Conservation (phyloP, 345 rosid genomes). For the Triadica sebifera region DNA sequence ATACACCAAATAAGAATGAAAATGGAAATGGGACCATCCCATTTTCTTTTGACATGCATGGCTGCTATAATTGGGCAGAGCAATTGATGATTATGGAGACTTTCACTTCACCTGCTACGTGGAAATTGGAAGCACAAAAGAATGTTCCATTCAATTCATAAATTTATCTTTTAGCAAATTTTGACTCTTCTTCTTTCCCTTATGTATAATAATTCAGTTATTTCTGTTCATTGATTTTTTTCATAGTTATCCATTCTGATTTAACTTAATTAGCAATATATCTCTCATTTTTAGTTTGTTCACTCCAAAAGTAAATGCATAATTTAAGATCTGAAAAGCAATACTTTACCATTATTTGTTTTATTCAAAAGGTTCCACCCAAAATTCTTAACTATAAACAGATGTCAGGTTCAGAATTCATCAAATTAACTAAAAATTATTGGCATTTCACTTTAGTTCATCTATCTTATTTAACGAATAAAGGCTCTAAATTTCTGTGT, state of each 20-base stretch:
- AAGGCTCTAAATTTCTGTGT: no score
- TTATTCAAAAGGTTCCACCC: no score
- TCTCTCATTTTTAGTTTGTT: neutral
- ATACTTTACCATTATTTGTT: no score
- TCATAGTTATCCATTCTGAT: neutral
- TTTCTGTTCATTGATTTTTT: neutral
- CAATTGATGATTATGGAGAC: constrained; percentile 2
- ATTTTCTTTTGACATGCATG: neutral
- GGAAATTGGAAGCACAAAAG: neutral
- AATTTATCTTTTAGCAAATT: neutral
- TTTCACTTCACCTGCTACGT: constrained; percentile 15
- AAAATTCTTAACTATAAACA: no score
- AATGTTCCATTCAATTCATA: neutral
- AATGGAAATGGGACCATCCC: neutral
- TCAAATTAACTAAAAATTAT: no score
- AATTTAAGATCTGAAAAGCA: neutral
- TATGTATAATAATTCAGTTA: no score
- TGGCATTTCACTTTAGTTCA: no score
- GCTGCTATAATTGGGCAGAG: neutral
- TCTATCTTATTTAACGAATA: no score
- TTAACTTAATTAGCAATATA: no score
- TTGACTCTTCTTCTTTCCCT: neutral
- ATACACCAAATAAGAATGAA: no score
- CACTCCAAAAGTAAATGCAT: neutral
- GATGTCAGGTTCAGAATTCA: no score